A percentile compares a stretch with the other conserved stretches of the same genome.
Conservation (phyloP, 352 stramenopile genomes). For the Chrysophaeum taylorii region DNA sequence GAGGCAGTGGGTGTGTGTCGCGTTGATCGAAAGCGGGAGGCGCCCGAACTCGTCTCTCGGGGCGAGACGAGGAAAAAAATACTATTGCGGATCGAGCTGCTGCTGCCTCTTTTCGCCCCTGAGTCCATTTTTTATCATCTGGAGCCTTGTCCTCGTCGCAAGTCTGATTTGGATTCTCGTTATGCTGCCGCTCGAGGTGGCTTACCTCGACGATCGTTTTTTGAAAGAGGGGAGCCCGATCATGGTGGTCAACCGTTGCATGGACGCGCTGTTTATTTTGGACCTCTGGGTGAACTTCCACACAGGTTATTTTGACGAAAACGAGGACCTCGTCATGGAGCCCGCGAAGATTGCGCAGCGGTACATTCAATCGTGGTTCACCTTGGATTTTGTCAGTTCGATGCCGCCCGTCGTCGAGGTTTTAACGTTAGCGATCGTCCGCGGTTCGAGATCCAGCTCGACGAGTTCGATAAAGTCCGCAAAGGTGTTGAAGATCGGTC, state of each 20-base stretch:
- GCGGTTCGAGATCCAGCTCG: background rate
- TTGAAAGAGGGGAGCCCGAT: background rate
- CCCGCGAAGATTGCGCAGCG: background rate
- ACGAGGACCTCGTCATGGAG: background rate
- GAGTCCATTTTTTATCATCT: background rate
- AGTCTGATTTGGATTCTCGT: background rate
- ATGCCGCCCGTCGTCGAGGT: conserved; percentile 39
- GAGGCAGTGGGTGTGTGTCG: no score
- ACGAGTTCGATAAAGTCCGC: background rate
- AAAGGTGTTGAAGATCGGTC: background rate
- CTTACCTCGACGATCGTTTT: background rate
- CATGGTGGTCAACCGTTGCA: background rate
- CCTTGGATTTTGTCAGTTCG: conserved; percentile 64
- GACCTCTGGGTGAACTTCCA: background rate
- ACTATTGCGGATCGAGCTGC: no score
- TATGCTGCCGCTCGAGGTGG: background rate
- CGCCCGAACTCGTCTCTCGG: no score
- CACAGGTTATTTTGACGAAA: background rate
- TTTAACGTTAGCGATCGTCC: background rate
- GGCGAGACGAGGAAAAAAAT: no score
- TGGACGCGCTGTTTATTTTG: background rate
- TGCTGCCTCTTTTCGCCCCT: background rate
- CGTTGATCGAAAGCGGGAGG: no score
- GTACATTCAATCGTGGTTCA: conserved; percentile 43
- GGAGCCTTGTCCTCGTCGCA: background rate